phyloP scores from a whole-genome alignment of 805 yeast species.

The Candida tallmaniae region DNA sequence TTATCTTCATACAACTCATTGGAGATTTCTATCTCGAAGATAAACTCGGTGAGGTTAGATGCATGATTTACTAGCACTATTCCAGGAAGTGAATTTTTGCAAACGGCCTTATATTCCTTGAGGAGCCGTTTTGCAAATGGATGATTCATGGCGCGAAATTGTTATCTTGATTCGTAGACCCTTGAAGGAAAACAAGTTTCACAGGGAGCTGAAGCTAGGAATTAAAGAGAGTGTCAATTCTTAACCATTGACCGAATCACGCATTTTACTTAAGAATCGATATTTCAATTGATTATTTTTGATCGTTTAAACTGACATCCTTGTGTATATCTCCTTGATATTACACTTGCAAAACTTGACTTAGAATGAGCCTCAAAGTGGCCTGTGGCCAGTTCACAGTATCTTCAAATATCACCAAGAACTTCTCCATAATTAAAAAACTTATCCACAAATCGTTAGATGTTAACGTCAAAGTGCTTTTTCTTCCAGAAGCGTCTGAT shows the following conservation, averaged over 20 bases:
- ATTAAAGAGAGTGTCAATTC: too few relatives aligned
- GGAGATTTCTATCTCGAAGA: slow-evolving; percentile 17
- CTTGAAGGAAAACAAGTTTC: too few relatives aligned
- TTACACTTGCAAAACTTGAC: too few relatives aligned
- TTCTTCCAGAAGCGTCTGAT: slow-evolving; percentile 93
- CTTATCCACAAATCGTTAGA: slow-evolving; percentile 63
- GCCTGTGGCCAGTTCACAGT: slow-evolving; percentile 73
- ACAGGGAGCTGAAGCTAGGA: too few relatives aligned
- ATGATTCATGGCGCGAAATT: slow-evolving; percentile 14
- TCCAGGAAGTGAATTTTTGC: slow-evolving; percentile 16
- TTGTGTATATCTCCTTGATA: too few relatives aligned
- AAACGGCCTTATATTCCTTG: slow-evolving; percentile 22
- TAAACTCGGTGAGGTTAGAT: slow-evolving; percentile 17
- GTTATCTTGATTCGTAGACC: too few relatives aligned
- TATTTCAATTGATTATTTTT: too few relatives aligned
- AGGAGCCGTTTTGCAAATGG: slow-evolving; percentile 26
- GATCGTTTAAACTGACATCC: too few relatives aligned
- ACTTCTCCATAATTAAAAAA: slow-evolving; percentile 54
- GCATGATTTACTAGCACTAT: slow-evolving; percentile 16
- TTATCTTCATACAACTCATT: slow-evolving; percentile 13
- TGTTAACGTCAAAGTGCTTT: slow-evolving; percentile 60
- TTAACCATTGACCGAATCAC: too few relatives aligned
- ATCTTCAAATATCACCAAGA: slow-evolving; percentile 53
- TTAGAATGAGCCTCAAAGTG: too few relatives aligned
- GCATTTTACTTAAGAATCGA: too few relatives aligned